Evolutionary conservation across 2,329 filamentous ascomycete genomes (phyloP).

Genomic region (Cercospora zeina): DNA sequence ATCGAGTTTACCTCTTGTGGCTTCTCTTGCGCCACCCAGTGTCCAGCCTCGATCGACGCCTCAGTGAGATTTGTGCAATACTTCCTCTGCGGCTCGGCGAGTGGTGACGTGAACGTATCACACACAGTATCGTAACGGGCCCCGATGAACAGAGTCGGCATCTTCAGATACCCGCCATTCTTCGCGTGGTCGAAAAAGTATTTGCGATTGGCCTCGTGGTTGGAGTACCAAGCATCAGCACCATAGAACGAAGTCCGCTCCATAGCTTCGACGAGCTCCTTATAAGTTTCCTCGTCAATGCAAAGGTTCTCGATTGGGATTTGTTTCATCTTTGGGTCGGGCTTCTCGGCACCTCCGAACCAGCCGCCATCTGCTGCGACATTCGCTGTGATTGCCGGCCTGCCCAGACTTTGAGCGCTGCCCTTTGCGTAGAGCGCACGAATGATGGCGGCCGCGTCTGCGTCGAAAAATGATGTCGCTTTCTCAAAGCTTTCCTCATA

Average conservation of each 20-base stretch:
- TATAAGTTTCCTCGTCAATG: conserved; percentile 38
- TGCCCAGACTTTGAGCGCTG: conserved; percentile 33
- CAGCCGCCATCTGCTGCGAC: conserved; percentile 37
- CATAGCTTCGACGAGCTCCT: conserved; percentile 41
- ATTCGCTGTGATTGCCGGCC: conserved; percentile 31
- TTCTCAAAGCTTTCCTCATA: conserved; percentile 38
- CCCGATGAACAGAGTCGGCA: conserved; percentile 45
- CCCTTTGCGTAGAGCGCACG: conserved; percentile 35
- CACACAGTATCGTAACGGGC: conserved; percentile 46
- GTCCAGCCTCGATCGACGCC: conserved; percentile 28
- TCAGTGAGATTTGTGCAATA: conserved; percentile 45
- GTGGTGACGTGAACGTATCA: conserved; percentile 38
- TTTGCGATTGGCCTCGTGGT: conserved; percentile 47
- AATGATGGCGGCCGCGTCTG: conserved; percentile 32
- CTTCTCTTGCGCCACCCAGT: conserved; percentile 36
- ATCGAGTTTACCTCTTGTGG: conserved; percentile 32
- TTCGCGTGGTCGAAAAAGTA: conserved; percentile 45
- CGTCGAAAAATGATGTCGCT: conserved; percentile 27
- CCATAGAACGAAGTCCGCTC: conserved; percentile 46
- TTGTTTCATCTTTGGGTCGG: conserved; percentile 33
- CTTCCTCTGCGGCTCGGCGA: conserved; percentile 42
- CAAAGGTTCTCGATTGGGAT: conserved; percentile 37
- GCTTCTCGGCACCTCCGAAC: conserved; percentile 37
- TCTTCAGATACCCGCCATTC: conserved; percentile 40
- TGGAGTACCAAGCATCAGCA: conserved; percentile 47